Percentiles rank a stretch among this genome's conserved stretches.
Conservation (phyloP, 2,329 filamentous ascomycete genomes). For the Botrytis cinerea region DNA sequence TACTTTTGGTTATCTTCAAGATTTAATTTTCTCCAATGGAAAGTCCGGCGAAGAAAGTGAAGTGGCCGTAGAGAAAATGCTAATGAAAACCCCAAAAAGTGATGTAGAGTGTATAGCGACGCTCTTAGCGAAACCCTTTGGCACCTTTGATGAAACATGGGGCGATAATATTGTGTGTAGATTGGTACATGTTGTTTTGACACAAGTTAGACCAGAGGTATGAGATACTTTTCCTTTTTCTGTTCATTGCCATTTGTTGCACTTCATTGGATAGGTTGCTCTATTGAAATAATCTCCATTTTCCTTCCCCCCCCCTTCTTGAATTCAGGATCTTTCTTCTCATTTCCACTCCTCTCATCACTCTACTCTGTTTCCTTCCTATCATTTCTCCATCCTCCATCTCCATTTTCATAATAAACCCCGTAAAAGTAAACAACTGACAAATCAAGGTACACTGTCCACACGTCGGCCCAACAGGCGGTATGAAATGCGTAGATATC, state of each 20-base stretch:
- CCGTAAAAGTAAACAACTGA: background rate
- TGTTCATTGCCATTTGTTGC: background rate
- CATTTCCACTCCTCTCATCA: accelerated
- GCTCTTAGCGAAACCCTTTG: slow-evolving; percentile 39
- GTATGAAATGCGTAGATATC: slow-evolving; percentile 5
- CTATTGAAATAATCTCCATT: accelerated
- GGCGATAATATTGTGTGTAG: slow-evolving; percentile 49
- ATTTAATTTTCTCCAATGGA: background rate
- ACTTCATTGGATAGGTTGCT: background rate
- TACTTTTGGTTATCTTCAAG: background rate
- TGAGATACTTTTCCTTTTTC: background rate
- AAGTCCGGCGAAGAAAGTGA: background rate
- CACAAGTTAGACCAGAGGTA: slow-evolving; percentile 16
- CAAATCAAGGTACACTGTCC: background rate
- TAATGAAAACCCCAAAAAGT: background rate
- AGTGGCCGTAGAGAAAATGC: background rate
- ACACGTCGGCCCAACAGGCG: background rate
- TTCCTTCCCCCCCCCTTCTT: background rate
- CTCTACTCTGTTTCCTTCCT: background rate
- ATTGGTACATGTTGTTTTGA: slow-evolving; percentile 46
- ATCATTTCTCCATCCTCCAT: background rate
- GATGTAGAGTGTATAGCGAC: background rate
- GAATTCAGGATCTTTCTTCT: accelerated
- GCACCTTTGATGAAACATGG: slow-evolving; percentile 48
- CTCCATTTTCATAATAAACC: background rate